Percentiles rank a stretch among this genome's conserved stretches.
Evolutionary conservation across 2,329 filamentous ascomycete species (phyloP).

Genomic region (Byssothecium circinans): DNA sequence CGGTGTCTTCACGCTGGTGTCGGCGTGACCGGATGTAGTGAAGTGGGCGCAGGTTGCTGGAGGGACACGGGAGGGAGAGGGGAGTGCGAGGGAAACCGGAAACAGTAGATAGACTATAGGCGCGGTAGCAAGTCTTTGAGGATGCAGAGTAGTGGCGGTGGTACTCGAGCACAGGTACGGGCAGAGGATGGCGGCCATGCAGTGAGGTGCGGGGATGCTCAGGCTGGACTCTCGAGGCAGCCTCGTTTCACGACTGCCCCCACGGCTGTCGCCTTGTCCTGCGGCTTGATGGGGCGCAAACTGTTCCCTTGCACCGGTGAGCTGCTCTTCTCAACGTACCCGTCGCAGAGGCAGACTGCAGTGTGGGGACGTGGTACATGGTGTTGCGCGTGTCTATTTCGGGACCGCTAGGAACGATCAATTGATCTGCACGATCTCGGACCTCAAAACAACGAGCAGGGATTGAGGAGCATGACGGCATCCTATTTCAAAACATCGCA

Average conservation of each 20-base stretch:
- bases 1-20: conserved; percentile 14
- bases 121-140: too few species aligned
- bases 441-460: not conserved
- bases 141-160: too few species aligned
- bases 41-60: conserved; percentile 1
- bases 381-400: not conserved
- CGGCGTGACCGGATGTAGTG: conserved; percentile 8
- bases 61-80: not conserved
- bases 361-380: not conserved
- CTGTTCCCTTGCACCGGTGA: not conserved
- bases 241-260: not conserved
- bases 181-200: too few species aligned
- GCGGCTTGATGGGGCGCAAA: too few species aligned
- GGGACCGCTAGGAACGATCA: not conserved
- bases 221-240: not conserved
- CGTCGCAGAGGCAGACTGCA: not conserved
- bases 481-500: too few species aligned
- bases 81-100: not conserved
- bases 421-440: conserved; percentile 2
- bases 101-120: too few species aligned
- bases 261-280: not conserved
- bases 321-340: not conserved
- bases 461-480: not conserved
- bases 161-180: too few species aligned
- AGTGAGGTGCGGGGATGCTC: not conserved